A percentile compares a stretch with the other conserved stretches of the same genome.
Evolutionary conservation across 495 filamentous ascomycete genomes (phyloP).

Genomic region (Aspergillus cavernicola): DNA sequence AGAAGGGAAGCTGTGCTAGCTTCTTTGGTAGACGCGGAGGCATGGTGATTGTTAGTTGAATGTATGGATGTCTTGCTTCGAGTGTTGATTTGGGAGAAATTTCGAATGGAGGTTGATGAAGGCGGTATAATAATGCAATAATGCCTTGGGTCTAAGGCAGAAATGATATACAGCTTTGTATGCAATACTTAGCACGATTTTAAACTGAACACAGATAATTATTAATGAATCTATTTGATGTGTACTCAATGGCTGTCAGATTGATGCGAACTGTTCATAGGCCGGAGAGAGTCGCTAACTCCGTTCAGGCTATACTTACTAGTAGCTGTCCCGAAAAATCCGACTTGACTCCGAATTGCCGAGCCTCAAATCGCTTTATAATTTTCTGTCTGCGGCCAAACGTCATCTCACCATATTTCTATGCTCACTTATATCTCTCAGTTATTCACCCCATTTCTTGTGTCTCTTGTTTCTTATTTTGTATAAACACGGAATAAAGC

Average conservation of each 20-base stretch:
- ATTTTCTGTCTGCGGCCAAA: background rate
- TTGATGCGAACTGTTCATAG: background rate
- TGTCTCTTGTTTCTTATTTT: too few species aligned
- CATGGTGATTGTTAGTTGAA: constrained; percentile 25
- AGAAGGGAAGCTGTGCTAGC: constrained; percentile 30
- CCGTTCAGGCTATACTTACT: background rate
- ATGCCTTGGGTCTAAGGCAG: background rate
- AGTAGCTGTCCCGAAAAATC: constrained; percentile 1
- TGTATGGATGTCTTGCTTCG: constrained; percentile 13
- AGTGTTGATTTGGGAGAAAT: constrained; percentile 18
- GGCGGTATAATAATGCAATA: constrained; percentile 10
- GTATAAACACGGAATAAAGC: too few species aligned
- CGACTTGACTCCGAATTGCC: constrained; percentile 2
- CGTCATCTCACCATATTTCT: constrained; percentile 7
- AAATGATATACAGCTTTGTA: background rate
- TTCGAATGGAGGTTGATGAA: constrained; percentile 9
- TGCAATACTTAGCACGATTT: too few species aligned
- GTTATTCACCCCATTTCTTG: too few species aligned
- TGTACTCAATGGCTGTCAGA: too few species aligned
- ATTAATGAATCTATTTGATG: too few species aligned
- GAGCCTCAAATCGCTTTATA: background rate
- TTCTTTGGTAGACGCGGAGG: constrained; percentile 33
- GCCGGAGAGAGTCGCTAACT: background rate
- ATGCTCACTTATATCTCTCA: background rate
- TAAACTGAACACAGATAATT: too few species aligned